phyloP scores from a whole-genome alignment of 2,329 filamentous ascomycete genomes.

The Fusarium incarnatum region DNA sequence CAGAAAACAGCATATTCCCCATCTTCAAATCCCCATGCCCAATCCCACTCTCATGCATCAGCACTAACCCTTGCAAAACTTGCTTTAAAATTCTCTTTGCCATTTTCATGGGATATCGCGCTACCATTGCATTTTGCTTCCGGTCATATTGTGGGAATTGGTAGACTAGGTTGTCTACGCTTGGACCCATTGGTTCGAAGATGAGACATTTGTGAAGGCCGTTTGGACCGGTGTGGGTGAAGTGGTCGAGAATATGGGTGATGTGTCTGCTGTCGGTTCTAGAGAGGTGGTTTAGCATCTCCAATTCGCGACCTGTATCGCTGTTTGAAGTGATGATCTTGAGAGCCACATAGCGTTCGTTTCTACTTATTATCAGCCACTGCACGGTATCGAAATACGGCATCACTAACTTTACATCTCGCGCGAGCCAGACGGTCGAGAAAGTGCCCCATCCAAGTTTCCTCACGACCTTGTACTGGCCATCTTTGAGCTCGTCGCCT shows the following conservation, averaged over 20 bases:
- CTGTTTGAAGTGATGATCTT: not conserved
- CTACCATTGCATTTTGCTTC: not conserved
- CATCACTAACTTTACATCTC: rapidly evolving
- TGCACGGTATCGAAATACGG: too few relatives aligned
- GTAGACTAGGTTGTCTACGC: not conserved
- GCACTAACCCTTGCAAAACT: not conserved
- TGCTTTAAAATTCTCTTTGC: not conserved
- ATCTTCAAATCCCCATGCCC: not conserved
- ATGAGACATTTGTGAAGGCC: not conserved
- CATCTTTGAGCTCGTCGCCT: not conserved
- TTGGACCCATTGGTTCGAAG: not conserved
- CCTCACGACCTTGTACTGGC: not conserved
- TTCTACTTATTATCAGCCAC: rapidly evolving
- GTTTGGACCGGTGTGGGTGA: not conserved
- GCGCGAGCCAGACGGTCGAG: not conserved
- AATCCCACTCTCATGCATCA: not conserved
- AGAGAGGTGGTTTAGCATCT: rapidly evolving
- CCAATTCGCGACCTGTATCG: rapidly evolving
- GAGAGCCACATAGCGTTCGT: rapidly evolving
- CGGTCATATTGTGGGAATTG: rapidly evolving
- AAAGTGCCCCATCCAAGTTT: not conserved
- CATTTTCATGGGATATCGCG: not conserved
- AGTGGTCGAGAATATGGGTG: not conserved
- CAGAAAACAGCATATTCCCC: not conserved
- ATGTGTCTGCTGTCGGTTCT: rapidly evolving